phyloP scores from a whole-genome alignment of 352 stramenopile species.

The Globisporangium abappressorium region DNA sequence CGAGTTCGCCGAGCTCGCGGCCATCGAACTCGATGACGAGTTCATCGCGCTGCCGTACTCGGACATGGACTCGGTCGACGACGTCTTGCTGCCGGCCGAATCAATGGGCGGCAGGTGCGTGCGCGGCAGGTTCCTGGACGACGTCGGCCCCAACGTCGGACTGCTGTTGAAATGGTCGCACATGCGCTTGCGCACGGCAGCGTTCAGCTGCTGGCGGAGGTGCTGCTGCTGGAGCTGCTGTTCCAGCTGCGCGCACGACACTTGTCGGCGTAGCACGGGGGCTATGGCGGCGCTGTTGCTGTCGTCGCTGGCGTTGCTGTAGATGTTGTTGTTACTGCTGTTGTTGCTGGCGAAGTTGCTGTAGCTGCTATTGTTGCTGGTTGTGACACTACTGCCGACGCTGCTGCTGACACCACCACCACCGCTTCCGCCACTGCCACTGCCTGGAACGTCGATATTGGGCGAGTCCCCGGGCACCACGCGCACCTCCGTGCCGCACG shows the following conservation, averaged over 20 bases:
- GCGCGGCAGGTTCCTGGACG: conserved; percentile 10
- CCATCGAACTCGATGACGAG: conserved; percentile 4
- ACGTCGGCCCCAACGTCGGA: not conserved
- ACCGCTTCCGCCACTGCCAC: not conserved
- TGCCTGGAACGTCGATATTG: conserved; percentile 13
- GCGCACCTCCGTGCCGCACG: conserved; percentile 13
- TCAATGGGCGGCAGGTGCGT: conserved; percentile 20
- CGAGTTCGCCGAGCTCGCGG: not conserved
- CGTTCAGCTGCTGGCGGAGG: not conserved
- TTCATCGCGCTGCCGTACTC: conserved; percentile 4
- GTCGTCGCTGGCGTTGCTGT: not conserved
- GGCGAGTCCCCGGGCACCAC: conserved; percentile 14
- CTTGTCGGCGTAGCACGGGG: not conserved
- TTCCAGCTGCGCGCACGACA: not conserved
- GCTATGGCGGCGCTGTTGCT: not conserved
- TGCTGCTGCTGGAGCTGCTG: not conserved
- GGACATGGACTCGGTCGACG: conserved; percentile 19
- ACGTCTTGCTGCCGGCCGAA: conserved; percentile 21
- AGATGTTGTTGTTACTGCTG: not conserved
- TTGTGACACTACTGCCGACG: not conserved
- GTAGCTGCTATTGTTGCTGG: not conserved
- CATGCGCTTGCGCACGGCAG: conserved; percentile 17
- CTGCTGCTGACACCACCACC: not conserved
- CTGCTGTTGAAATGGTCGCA: conserved; percentile 18
- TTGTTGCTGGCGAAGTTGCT: not conserved